Percentiles rank a stretch among this genome's conserved stretches.
Evolutionary conservation across 768 basidiomycete genomes (phyloP).

Genomic region (Phlebiopsis flavidoalba): DNA sequence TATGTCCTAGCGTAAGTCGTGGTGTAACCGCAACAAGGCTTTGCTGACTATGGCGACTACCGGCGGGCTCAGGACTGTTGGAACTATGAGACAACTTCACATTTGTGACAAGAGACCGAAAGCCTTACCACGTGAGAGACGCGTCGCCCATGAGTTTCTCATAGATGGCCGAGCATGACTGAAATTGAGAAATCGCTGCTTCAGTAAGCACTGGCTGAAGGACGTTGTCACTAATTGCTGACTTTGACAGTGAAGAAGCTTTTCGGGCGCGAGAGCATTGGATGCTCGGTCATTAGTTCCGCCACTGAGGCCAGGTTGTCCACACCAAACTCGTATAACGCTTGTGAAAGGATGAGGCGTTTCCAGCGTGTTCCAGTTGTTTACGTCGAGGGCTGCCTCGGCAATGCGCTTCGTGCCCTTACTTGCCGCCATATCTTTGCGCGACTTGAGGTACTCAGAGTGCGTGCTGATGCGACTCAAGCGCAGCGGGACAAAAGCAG

Average conservation of each 20-base stretch:
- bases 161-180: conserved; percentile 72
- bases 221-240: conserved; percentile 12
- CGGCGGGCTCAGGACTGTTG: conserved; percentile 43
- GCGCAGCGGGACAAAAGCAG: neutral
- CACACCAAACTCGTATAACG: conserved; percentile 77
- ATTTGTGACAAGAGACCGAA: neutral
- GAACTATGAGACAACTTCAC: neutral
- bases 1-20: conserved; percentile 23
- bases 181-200: conserved; percentile 16
- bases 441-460: neutral
- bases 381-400: conserved; percentile 12
- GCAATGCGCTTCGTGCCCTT: conserved; percentile 9
- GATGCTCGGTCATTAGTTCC: conserved; percentile 62
- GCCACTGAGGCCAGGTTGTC: conserved; percentile 65
- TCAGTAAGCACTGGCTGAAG: conserved; percentile 1
- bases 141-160: conserved; percentile 64
- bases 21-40: conserved; percentile 6
- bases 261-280: conserved; percentile 58
- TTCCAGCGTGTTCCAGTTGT: conserved; percentile 43
- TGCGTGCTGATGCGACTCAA: neutral
- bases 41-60: conserved; percentile 44
- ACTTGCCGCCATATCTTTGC: conserved; percentile 12
- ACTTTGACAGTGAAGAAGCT: conserved; percentile 69
- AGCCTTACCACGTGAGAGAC: neutral
- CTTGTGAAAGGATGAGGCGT: conserved; percentile 78